Percentiles rank a stretch among this genome's conserved stretches.
phyloP scores from a whole-genome alignment of 73 alveolate species.

The Halteria grandinella region DNA sequence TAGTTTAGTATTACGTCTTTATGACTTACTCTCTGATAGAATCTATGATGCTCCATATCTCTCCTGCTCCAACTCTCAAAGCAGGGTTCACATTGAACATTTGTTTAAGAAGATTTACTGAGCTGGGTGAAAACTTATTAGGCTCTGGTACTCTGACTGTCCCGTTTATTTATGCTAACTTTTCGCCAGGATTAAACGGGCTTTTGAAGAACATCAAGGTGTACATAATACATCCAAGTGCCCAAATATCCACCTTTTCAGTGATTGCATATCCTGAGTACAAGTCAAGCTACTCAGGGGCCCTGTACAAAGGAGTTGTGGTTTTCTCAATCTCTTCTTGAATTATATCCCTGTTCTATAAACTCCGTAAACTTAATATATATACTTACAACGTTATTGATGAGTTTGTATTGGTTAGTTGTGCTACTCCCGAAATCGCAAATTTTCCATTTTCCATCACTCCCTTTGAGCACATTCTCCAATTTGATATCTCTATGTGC shows the following conservation, averaged over 20 bases:
- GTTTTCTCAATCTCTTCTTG: constrained; percentile 82
- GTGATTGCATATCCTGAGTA: constrained; percentile 75
- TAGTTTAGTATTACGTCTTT: background rate
- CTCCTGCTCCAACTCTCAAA: constrained; percentile 31
- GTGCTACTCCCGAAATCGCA: constrained; percentile 96
- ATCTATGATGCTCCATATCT: constrained; percentile 34
- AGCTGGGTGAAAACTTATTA: constrained; percentile 62
- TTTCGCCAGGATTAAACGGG: constrained; percentile 93
- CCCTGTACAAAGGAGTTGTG: constrained; percentile 92
- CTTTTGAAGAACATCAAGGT: constrained; percentile 84
- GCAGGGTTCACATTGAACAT: constrained; percentile 89
- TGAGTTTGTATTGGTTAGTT: constrained; percentile 46
- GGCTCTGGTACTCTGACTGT: constrained; percentile 80
- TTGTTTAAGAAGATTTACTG: constrained; percentile 74
- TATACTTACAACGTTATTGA: constrained; percentile 14
- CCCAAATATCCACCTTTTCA: constrained; percentile 95
- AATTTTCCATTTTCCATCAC: constrained; percentile 86
- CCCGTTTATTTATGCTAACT: constrained; percentile 85
- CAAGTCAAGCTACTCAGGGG: constrained; percentile 96
- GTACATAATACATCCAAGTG: constrained; percentile 81
- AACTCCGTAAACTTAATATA: background rate
- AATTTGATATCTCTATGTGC: constrained; percentile 90
- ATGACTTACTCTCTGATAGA: background rate
- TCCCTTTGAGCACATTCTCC: constrained; percentile 86
- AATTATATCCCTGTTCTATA: constrained; percentile 66